Conservation (phyloP, 805 yeast genomes). For the Alloascoidea hylecoeti region DNA sequence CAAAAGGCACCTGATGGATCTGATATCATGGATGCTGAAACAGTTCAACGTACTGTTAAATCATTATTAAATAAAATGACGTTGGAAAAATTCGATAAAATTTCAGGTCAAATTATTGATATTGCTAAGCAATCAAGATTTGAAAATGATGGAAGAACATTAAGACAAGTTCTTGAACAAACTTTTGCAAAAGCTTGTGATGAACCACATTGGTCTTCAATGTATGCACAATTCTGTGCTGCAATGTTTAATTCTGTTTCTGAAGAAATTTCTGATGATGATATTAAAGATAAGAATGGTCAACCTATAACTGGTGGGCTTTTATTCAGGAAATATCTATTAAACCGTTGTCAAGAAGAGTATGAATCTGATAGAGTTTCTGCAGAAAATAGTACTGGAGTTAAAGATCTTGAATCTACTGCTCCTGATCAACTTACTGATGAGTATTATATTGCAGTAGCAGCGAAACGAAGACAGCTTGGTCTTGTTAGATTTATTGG, state of each 20-base stretch:
- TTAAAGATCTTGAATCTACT: conserved; percentile 36
- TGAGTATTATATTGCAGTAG: conserved; percentile 81
- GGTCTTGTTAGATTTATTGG: conserved; percentile 95
- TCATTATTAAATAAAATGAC: conserved; percentile 88
- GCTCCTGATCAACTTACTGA: conserved; percentile 70
- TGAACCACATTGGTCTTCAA: conserved; percentile 95
- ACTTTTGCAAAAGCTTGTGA: conserved; percentile 94
- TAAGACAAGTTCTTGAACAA: conserved; percentile 66
- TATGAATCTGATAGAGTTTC: conserved; percentile 83
- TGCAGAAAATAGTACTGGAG: conserved; percentile 70
- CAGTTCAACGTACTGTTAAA: conserved; percentile 71
- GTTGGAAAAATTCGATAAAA: conserved; percentile 76
- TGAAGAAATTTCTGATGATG: conserved; percentile 49
- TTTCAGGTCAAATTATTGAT: conserved; percentile 58
- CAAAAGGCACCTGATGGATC: conserved; percentile 58
- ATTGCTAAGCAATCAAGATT: conserved; percentile 77
- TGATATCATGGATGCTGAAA: conserved; percentile 49
- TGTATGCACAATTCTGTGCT: conserved; percentile 89
- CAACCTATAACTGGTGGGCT: conserved; percentile 44
- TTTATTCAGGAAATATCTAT: conserved; percentile 67
- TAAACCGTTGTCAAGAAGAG: conserved; percentile 82
- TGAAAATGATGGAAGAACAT: conserved; percentile 73
- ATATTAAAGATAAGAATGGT: conserved; percentile 30
- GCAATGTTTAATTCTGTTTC: conserved; percentile 56
- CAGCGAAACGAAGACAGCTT: conserved; percentile 94